These are phyloP conservation scores for Magnusiomyces suaveolens DNA, from an alignment of 1,139 yeast species.

Conservation along the genomic window DNA sequence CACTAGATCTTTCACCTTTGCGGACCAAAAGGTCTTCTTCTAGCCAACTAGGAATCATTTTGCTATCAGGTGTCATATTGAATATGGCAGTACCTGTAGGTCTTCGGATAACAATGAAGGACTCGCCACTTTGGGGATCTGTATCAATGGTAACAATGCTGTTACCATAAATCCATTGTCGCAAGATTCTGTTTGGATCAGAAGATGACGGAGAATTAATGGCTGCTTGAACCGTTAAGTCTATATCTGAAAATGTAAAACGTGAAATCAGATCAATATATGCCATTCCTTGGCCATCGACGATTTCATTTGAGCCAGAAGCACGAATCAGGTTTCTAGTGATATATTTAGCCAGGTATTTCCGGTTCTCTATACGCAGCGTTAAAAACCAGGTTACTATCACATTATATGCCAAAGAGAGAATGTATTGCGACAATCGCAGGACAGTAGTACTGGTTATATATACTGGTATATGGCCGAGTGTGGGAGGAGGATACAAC, in stretches of 20 bases:
- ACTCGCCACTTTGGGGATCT: conserved; percentile 43
- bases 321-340: conserved; percentile 47
- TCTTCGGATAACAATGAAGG: conserved; percentile 47
- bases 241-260: conserved; percentile 58
- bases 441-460: conserved; percentile 13
- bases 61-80: conserved; percentile 38
- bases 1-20: not conserved
- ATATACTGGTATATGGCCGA: conserved; percentile 15
- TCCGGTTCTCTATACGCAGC: conserved; percentile 50
- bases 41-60: conserved; percentile 34
- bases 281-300: conserved; percentile 51
- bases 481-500: conserved; percentile 33
- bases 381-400: conserved; percentile 68
- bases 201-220: conserved; percentile 18
- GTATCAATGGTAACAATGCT: conserved; percentile 52
- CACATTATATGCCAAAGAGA: conserved; percentile 57
- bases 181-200: conserved; percentile 20
- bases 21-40: conserved; percentile 14
- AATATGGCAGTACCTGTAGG: conserved; percentile 58
- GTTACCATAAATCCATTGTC: conserved; percentile 56
- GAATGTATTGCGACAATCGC: conserved; percentile 48
- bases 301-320: conserved; percentile 33
- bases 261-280: conserved; percentile 58
- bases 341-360: conserved; percentile 51
- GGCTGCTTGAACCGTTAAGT: conserved; percentile 37